These are phyloP conservation scores for Aspergillus sp. DNA, from an alignment of 2,329 filamentous ascomycete genomes.

Conservation along the genomic window DNA sequence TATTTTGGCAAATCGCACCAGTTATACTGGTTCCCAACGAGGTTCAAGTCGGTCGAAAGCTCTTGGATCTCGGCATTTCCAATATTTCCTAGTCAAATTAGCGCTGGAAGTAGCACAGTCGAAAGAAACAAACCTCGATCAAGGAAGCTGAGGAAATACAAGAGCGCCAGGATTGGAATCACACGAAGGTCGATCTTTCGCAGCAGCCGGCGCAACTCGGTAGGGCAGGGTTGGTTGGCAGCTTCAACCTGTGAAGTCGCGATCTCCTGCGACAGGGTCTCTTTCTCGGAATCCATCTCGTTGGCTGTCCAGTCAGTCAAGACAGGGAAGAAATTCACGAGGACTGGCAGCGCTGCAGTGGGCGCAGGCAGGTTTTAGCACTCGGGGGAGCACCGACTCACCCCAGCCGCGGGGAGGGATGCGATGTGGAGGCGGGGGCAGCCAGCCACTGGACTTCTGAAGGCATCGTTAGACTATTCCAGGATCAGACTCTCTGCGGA, in stretches of 20 bases:
- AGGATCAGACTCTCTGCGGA: not conserved
- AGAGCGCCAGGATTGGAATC: conserved; percentile 15
- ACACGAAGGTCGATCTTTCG: conserved; percentile 14
- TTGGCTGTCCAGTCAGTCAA: too few species aligned
- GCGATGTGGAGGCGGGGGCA: not conserved
- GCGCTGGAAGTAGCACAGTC: rapidly evolving
- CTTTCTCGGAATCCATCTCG: not conserved
- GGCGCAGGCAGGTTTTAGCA: not conserved
- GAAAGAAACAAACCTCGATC: conserved; percentile 17
- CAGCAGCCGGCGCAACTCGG: not conserved
- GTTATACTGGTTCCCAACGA: not conserved
- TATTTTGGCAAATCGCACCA: not conserved
- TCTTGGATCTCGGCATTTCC: not conserved
- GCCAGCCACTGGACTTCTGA: not conserved
- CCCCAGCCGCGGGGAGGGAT: not conserved
- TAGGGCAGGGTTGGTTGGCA: not conserved
- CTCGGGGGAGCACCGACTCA: not conserved
- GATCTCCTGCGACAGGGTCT: not conserved
- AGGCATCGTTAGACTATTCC: not conserved
- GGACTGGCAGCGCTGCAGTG: not conserved
- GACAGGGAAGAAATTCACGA: not conserved
- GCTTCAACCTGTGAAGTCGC: not conserved
- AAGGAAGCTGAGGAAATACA: conserved; percentile 25
- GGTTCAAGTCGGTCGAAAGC: not conserved
- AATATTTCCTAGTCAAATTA: not conserved